phyloP scores from a whole-genome alignment of 345 rosid genomes.

The Adansonia digitata region DNA sequence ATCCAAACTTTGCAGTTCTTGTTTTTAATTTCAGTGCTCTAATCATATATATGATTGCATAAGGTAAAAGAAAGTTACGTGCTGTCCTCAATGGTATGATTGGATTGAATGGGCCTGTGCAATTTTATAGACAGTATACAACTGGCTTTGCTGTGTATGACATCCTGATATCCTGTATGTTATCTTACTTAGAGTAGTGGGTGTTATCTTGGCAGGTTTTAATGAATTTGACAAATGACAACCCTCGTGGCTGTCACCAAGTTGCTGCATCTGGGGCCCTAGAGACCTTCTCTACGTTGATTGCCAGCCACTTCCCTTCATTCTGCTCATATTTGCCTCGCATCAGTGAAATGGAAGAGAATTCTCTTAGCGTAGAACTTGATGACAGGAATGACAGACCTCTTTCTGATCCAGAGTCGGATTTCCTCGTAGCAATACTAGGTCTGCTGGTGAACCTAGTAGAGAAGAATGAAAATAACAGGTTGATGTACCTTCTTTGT shows the following conservation, averaged over 20 bases:
- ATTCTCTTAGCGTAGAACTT: constrained; percentile 20
- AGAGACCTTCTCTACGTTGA: constrained; percentile 70
- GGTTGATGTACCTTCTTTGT: constrained; percentile 35
- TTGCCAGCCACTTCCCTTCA: constrained; percentile 73
- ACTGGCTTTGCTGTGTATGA: constrained; percentile 1
- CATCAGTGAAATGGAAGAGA: constrained; percentile 28
- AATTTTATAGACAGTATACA: background rate
- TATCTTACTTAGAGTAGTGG: too few species aligned
- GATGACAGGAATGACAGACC: constrained; percentile 36
- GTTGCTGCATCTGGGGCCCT: constrained; percentile 79
- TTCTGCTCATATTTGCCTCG: constrained; percentile 43
- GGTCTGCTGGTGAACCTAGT: constrained; percentile 94
- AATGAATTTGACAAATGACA: constrained; percentile 91
- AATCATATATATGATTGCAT: background rate
- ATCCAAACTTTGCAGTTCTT: background rate
- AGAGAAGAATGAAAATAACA: constrained; percentile 85
- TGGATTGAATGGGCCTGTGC: background rate
- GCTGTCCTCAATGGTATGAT: background rate
- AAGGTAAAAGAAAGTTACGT: background rate
- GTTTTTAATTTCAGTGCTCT: background rate
- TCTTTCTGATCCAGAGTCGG: constrained; percentile 79
- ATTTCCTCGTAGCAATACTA: constrained; percentile 91
- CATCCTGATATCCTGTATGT: background rate
- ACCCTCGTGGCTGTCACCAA: constrained; percentile 77
- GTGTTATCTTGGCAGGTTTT: constrained; percentile 55